Percentiles rank a stretch among this genome's conserved stretches.
phyloP scores from a whole-genome alignment of 1,284 basidiomycete genomes.

The Porodaedalea pini region DNA sequence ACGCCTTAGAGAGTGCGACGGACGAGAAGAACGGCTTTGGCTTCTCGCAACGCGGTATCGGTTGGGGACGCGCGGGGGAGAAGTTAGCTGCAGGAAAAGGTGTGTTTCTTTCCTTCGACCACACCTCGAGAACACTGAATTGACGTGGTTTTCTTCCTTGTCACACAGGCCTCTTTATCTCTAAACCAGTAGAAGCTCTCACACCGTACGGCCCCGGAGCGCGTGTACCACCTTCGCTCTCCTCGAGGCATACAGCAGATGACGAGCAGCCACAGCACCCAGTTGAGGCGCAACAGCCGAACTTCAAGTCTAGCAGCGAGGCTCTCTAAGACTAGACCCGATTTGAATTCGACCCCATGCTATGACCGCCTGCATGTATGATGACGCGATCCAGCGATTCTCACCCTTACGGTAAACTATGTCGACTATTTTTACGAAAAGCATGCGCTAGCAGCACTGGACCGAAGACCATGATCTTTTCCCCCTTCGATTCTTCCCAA shows the following conservation, averaged over 20 bases:
- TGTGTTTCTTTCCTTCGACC: constrained; percentile 28
- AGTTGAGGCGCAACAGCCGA: constrained; percentile 3
- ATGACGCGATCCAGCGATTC: no score
- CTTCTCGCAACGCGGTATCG: constrained; percentile 6
- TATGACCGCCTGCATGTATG: no score
- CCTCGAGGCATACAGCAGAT: constrained; percentile 1
- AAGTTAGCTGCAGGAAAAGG: constrained; percentile 44
- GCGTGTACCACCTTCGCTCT: constrained; percentile 6
- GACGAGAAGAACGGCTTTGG: not conserved
- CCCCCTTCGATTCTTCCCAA: not conserved
- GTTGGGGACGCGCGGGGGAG: constrained; percentile 15
- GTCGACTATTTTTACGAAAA: not conserved
- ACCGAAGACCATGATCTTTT: not conserved
- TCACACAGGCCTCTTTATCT: constrained; percentile 42
- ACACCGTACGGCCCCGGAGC: constrained; percentile 42
- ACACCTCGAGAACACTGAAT: not conserved
- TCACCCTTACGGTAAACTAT: no score
- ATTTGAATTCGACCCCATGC: not conserved
- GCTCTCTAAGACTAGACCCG: not conserved
- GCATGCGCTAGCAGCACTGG: not conserved
- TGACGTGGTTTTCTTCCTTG: constrained; percentile 14
- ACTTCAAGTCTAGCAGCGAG: constrained; percentile 11
- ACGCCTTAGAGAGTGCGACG: not conserved
- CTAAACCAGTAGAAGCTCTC: constrained; percentile 55
- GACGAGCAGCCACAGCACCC: not conserved